Conservation (phyloP, 164 flowering plant genomes). For the Tinospora cordifolia region DNA sequence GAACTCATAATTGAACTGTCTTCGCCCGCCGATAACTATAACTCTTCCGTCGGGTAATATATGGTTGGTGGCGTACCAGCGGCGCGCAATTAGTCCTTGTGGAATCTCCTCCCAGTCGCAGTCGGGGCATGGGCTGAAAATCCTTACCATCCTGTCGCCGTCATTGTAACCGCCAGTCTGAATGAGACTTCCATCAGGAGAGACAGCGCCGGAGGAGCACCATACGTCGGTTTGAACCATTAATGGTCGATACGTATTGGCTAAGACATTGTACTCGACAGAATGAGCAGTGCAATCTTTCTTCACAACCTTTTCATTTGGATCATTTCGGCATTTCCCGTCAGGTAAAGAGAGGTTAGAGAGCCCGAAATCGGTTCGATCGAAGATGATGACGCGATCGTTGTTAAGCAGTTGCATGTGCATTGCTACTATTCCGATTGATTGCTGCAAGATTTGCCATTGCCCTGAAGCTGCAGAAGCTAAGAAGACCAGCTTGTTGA, state of each 20-base stretch:
- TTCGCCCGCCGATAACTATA: conserved; percentile 64
- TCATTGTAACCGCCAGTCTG: conserved; percentile 72
- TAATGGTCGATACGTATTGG: conserved; percentile 49
- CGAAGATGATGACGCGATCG: conserved; percentile 75
- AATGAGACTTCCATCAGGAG: conserved; percentile 46
- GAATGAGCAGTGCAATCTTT: conserved; percentile 84
- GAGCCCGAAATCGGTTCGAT: conserved; percentile 72
- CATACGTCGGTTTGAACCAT: conserved; percentile 53
- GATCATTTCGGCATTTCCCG: conserved; percentile 44
- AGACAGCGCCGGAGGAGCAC: conserved; percentile 68
- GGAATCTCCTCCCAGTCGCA: conserved; percentile 70
- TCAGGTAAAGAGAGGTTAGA: conserved; percentile 63
- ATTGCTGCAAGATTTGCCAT: conserved; percentile 51
- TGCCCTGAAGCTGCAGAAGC: conserved; percentile 34
- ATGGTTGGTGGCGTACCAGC: conserved; percentile 86
- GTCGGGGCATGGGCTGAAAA: conserved; percentile 33
- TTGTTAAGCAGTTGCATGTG: conserved; percentile 86
- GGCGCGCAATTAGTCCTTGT: conserved; percentile 21
- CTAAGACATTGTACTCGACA: conserved; percentile 44
- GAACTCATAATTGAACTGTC: conserved; percentile 67
- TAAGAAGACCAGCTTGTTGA: conserved; percentile 12
- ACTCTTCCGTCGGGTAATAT: conserved; percentile 55
- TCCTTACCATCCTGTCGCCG: conserved; percentile 43
- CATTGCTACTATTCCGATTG: conserved; percentile 73
- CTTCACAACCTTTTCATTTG: conserved; percentile 24